A percentile compares a stretch with the other conserved stretches of the same genome.
These are phyloP conservation scores for Aureococcus anophagefferens DNA, from an alignment of 108 stramenopile genomes.

Conservation along the genomic window DNA sequence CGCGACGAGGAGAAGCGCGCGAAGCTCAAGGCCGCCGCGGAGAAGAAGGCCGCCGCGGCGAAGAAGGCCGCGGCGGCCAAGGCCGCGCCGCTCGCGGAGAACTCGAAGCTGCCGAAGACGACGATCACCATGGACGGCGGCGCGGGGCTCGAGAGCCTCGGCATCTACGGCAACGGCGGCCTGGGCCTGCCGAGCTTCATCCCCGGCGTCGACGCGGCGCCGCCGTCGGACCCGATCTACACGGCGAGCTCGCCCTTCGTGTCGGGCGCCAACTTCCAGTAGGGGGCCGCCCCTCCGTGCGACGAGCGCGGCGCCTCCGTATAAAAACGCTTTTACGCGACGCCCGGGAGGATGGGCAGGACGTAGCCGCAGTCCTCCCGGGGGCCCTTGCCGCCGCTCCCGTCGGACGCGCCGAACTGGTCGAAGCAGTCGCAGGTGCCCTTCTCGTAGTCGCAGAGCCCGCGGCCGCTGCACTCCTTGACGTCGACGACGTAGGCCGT, in stretches of 20 bases:
- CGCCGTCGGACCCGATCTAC: no score
- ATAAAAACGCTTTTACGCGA: no score
- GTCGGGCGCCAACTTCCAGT: no score
- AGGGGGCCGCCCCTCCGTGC: no score
- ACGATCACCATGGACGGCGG: not conserved
- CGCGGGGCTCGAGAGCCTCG: not conserved
- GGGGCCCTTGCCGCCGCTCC: constrained; percentile 26
- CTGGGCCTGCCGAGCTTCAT: no score
- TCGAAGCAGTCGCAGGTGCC: constrained; percentile 44
- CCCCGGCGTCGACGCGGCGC: no score
- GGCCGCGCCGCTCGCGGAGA: not conserved
- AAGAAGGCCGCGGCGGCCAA: not conserved
- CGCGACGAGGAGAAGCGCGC: no score
- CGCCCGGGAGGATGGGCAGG: no score
- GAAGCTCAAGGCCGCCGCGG: not conserved
- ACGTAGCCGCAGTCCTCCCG: constrained; percentile 37
- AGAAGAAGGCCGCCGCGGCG: no score
- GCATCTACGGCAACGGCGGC: not conserved
- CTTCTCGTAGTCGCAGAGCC: constrained; percentile 35
- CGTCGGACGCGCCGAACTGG: constrained; percentile 39
- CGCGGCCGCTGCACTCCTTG: constrained; percentile 44
- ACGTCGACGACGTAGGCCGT: constrained; percentile 8
- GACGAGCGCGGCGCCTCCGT: no score
- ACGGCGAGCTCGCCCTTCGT: no score
- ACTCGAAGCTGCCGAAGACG: not conserved